A percentile compares a stretch with the other conserved stretches of the same genome.
Conservation (phyloP, 306 rosid species). For the Chamaecrista fasciculata region DNA sequence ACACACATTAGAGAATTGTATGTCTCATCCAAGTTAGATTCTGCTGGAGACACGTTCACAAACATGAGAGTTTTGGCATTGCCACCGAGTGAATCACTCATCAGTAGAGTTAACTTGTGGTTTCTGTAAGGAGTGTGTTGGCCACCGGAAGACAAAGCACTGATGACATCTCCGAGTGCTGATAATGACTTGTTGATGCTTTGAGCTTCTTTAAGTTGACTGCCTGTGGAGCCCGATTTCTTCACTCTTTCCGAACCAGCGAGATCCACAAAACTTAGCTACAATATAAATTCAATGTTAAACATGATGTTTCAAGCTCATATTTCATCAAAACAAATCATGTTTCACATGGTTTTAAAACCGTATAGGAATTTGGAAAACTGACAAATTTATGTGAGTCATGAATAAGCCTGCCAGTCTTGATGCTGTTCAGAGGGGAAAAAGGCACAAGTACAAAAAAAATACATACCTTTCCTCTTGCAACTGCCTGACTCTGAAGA, state of each 20-base stretch:
- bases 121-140: slow-evolving; percentile 93
- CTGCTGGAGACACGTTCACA: slow-evolving; percentile 87
- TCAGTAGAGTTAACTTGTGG: slow-evolving; percentile 90
- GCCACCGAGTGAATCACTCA: slow-evolving; percentile 97
- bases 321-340: neutral
- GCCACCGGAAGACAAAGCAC: slow-evolving; percentile 71
- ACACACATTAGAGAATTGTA: slow-evolving; percentile 86
- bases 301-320: neutral
- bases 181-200: slow-evolving; percentile 97
- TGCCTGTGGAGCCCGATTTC: slow-evolving; percentile 89
- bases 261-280: slow-evolving; percentile 98
- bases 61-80: slow-evolving; percentile 97
- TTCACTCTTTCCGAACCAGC: slow-evolving; percentile 95
- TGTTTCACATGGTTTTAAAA: neutral
- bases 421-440: neutral
- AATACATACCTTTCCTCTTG: slow-evolving; percentile 79
- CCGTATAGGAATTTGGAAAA: slow-evolving; percentile 1
- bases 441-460: neutral
- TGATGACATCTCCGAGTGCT: slow-evolving; percentile 91
- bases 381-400: neutral
- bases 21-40: slow-evolving; percentile 90
- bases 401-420: neutral
- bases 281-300: slow-evolving; percentile 22
- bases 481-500: slow-evolving; percentile 83
- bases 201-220: slow-evolving; percentile 93